phyloP scores from a whole-genome alignment of 768 basidiomycete genomes.

The Suillus subalutaceus region DNA sequence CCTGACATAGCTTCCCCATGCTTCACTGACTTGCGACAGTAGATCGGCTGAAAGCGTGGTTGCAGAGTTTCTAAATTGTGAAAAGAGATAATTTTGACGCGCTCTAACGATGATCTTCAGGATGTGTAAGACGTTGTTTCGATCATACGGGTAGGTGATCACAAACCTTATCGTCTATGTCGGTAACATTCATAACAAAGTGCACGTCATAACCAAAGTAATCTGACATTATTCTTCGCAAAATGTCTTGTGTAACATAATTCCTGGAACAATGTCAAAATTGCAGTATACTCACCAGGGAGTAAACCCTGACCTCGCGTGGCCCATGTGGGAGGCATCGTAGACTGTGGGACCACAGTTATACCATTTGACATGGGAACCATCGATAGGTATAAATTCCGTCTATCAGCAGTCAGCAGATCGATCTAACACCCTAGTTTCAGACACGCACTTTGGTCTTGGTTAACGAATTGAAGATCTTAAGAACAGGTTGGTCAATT shows the following conservation, averaged over 20 bases:
- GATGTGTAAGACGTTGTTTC: slow-evolving; percentile 11
- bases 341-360: slow-evolving; percentile 99
- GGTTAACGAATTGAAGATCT: slow-evolving; percentile 91
- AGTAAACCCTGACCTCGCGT: slow-evolving; percentile 72
- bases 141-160: slow-evolving; percentile 2
- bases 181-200: slow-evolving; percentile 99
- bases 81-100: slow-evolving; percentile 74
- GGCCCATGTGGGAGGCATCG: slow-evolving; percentile 98
- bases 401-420: slow-evolving; percentile 48
- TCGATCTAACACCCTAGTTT: slow-evolving; percentile 17
- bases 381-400: slow-evolving; percentile 71
- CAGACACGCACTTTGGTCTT: slow-evolving; percentile 73
- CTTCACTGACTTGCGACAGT: slow-evolving; percentile 54
- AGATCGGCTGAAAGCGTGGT: slow-evolving; percentile 58
- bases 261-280: slow-evolving; percentile 56
- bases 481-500: slow-evolving; percentile 53
- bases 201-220: slow-evolving; percentile 98
- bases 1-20: slow-evolving; percentile 69
- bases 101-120: slow-evolving; percentile 90
- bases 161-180: slow-evolving; percentile 96
- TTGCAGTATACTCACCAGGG: slow-evolving; percentile 5
- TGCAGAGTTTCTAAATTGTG: slow-evolving; percentile 60
- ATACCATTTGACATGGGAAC: slow-evolving; percentile 92
- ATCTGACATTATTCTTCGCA: slow-evolving; percentile 87
- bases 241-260: slow-evolving; percentile 93